Conservation (phyloP, 2,329 filamentous ascomycete species). For the Colletotrichum scovillei region DNA sequence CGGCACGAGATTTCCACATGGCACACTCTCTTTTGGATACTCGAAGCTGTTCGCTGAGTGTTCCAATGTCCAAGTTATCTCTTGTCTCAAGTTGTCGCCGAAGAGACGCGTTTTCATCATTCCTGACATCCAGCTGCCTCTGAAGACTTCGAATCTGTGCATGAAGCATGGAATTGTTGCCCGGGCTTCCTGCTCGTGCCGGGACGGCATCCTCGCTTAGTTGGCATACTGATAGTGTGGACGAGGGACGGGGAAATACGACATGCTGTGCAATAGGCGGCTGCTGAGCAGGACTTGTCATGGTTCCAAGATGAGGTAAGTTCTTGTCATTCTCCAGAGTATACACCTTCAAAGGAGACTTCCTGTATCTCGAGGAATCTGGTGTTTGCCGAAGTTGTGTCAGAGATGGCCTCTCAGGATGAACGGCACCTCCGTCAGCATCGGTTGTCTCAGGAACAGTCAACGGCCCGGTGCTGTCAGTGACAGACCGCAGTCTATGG, state of each 20-base stretch:
- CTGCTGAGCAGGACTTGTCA: slow-evolving; percentile 49
- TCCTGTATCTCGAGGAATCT: not conserved
- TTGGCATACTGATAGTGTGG: slow-evolving; percentile 40
- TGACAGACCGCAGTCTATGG: not conserved
- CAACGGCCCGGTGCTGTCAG: not conserved
- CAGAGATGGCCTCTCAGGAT: slow-evolving; percentile 26
- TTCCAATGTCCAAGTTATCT: slow-evolving; percentile 55
- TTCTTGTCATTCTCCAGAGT: slow-evolving; percentile 32
- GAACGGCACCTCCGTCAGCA: slow-evolving; percentile 26
- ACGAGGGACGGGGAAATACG: slow-evolving; percentile 47
- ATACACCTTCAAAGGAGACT: not conserved
- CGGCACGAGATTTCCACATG: slow-evolving; percentile 66
- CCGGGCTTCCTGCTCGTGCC: slow-evolving; percentile 36
- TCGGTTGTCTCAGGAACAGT: not conserved
- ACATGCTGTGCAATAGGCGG: slow-evolving; percentile 53
- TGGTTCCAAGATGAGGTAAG: slow-evolving; percentile 49
- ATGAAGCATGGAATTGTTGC: slow-evolving; percentile 53
- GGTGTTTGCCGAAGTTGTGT: not conserved
- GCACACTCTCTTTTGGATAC: slow-evolving; percentile 53
- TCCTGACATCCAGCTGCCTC: slow-evolving; percentile 55
- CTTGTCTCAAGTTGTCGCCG: slow-evolving; percentile 58
- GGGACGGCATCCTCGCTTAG: not conserved
- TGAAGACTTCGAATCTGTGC: slow-evolving; percentile 62
- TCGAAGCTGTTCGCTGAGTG: slow-evolving; percentile 60
- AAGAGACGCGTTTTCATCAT: slow-evolving; percentile 58